phyloP scores from a whole-genome alignment of 306 rosid genomes.

The Castanea mollissima region DNA sequence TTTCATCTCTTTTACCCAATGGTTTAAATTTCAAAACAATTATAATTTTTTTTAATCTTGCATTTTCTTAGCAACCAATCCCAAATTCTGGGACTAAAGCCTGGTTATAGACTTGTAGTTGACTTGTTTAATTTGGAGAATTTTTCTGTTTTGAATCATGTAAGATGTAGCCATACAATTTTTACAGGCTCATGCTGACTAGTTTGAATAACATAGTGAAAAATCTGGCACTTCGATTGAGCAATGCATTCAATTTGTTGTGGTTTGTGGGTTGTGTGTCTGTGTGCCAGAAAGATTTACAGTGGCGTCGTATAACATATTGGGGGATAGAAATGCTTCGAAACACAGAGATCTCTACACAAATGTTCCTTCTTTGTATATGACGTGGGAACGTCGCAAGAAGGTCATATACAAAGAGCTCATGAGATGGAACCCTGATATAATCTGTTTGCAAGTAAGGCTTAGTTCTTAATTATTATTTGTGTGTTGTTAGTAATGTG shows the following conservation, averaged over 20 bases:
- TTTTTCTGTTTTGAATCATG: background rate
- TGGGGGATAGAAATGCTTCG: slow-evolving; percentile 66
- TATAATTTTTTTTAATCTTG: background rate
- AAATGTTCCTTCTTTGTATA: slow-evolving; percentile 59
- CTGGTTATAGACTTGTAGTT: background rate
- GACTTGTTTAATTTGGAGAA: background rate
- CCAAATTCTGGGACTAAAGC: no score
- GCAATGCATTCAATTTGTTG: background rate
- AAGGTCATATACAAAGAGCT: slow-evolving; percentile 64
- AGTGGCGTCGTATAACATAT: slow-evolving; percentile 74
- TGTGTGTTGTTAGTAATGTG: background rate
- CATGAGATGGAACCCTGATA: slow-evolving; percentile 58
- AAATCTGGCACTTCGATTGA: background rate
- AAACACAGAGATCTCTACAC: slow-evolving; percentile 59
- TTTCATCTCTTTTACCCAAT: no score
- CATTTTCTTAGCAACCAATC: background rate
- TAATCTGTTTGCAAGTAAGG: slow-evolving; percentile 76
- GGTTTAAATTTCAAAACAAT: no score
- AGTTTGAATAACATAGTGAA: background rate
- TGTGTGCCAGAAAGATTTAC: slow-evolving; percentile 54
- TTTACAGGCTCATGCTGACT: no score
- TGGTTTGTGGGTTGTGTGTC: slow-evolving; percentile 6
- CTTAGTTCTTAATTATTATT: background rate
- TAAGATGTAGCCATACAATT: no score
- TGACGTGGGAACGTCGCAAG: slow-evolving; percentile 65